Base-by-base conservation (phyloP, 1,284 basidiomycete species). In the Boletellus sp. region DNA sequence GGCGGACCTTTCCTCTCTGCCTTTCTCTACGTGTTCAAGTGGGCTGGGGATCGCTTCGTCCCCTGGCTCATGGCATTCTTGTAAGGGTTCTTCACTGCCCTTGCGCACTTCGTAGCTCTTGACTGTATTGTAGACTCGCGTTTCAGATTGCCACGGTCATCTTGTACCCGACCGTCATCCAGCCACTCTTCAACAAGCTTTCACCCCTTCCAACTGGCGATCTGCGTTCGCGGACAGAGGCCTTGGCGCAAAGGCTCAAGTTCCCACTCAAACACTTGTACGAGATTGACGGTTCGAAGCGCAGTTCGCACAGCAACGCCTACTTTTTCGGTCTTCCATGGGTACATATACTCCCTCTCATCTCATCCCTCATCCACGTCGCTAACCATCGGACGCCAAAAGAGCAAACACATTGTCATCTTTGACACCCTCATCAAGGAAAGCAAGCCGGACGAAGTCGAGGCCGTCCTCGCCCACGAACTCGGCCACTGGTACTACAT, bases 391-490 rank as follows among this genome's bases (percentile, higher is more conserved):
- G 30, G 19, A 32, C 21, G 26, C 16, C 11, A 4, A 24, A 47
- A 80, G 72, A 88, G 85, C 67, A 96, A 96, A 66, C 93, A 95
- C 69, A 95, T 99, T 61, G 95, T 98, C 66, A 89, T 99, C 61
- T 99, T 93, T 67, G 96, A 98, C 67, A 98, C 96, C 0, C 81
- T 99, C 55, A 91, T 98, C 67, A 88, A 95, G 63, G 85, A 97
- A 66, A 89, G 85, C 66, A 83, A 85, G 52, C 81, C 93, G 0
- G 89, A 90, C 28, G 91, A 95, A 69, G 91, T 97, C 21, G 93
- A 95, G 62, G 93, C 93, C 19, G 91, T 96, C 22, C 77, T 86
- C 47, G 85, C 93, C 0, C 95, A 98, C 72, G 96, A 98, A 68
- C 88, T 98, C 21, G 96, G 96, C 0, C 94, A 97, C 72, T 97